phyloP scores from a whole-genome alignment of 495 filamentous ascomycete species.

The Thermochaetoides thermophila region DNA sequence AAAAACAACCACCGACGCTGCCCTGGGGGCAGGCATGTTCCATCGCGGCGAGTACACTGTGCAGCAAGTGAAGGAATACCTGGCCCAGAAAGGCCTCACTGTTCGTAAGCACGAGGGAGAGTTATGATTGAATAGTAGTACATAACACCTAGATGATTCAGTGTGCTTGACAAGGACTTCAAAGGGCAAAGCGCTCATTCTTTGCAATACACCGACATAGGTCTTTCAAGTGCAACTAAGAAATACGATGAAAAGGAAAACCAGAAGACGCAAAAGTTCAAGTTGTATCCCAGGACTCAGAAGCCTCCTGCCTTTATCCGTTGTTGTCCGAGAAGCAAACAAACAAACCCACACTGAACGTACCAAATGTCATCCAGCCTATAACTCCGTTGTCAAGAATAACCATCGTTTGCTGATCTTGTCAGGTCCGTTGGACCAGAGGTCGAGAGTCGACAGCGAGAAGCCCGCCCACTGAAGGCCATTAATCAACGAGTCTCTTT shows the following conservation, averaged over 20 bases:
- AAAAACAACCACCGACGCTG: conserved; percentile 77
- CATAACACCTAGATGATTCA: too few relatives aligned
- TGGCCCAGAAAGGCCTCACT: conserved; percentile 53
- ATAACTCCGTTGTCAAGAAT: conserved; percentile 75
- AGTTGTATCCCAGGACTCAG: too few relatives aligned
- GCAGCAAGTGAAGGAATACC: conserved; percentile 75
- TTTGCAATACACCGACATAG: neutral
- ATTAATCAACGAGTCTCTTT: conserved; percentile 50
- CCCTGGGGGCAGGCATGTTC: conserved; percentile 93
- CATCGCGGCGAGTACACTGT: conserved; percentile 92
- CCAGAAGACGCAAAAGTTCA: conserved; percentile 4
- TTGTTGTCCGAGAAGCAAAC: conserved; percentile 11
- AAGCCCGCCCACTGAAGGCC: conserved; percentile 91
- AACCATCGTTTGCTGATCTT: conserved; percentile 62
- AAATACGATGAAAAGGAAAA: neutral
- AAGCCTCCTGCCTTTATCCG: too few relatives aligned
- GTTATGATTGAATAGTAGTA: conserved; percentile 16
- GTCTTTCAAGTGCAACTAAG: neutral
- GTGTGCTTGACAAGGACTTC: too few relatives aligned
- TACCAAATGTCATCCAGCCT: conserved; percentile 13
- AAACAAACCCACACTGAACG: conserved; percentile 19
- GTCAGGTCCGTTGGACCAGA: conserved; percentile 45
- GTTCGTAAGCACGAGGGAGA: conserved; percentile 58
- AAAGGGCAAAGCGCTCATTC: too few relatives aligned
- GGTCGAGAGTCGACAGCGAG: conserved; percentile 58